Evolutionary conservation across 192 early-diverging fungal species (phyloP).

Genomic region (Chytriomyces confervae): DNA sequence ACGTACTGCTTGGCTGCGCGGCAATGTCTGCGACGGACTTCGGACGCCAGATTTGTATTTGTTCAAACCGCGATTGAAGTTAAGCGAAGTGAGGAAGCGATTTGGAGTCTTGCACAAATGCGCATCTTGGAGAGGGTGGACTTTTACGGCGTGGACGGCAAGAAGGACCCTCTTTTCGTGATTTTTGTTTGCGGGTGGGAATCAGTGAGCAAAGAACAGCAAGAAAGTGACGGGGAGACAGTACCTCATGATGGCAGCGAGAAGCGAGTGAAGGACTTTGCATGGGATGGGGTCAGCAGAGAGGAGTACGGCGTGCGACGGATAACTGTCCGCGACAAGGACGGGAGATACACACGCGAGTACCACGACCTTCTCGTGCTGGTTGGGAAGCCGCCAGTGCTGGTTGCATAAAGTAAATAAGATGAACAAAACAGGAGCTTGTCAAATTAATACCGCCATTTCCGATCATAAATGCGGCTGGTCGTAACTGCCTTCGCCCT

Average conservation of each 20-base stretch:
- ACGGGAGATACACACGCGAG: conserved; percentile 5
- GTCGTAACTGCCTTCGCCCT: too few species aligned
- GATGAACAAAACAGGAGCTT: too few species aligned
- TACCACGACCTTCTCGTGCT: conserved; percentile 25
- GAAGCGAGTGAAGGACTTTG: background rate
- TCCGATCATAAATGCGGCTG: too few species aligned
- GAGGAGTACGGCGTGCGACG: background rate
- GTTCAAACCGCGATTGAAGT: conserved; percentile 44
- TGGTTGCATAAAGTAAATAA: too few species aligned
- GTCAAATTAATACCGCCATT: too few species aligned
- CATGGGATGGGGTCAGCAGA: background rate
- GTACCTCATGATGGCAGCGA: too few species aligned
- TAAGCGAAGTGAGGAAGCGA: conserved; percentile 26
- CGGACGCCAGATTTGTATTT: conserved; percentile 40
- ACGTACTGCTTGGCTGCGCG: conserved; percentile 36
- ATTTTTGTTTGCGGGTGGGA: conserved; percentile 42
- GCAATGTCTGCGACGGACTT: background rate
- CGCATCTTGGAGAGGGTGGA: conserved; percentile 38
- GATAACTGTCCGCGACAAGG: conserved; percentile 2
- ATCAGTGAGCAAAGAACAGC: background rate
- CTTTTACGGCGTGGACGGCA: conserved; percentile 28
- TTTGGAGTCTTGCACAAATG: conserved; percentile 21
- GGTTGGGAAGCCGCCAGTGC: conserved; percentile 29
- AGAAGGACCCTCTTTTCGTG: conserved; percentile 37
- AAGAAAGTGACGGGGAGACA: background rate